These are phyloP conservation scores for Oryza nivara DNA, from an alignment of 176 grass and related monocot genomes.

Conservation along the genomic window DNA sequence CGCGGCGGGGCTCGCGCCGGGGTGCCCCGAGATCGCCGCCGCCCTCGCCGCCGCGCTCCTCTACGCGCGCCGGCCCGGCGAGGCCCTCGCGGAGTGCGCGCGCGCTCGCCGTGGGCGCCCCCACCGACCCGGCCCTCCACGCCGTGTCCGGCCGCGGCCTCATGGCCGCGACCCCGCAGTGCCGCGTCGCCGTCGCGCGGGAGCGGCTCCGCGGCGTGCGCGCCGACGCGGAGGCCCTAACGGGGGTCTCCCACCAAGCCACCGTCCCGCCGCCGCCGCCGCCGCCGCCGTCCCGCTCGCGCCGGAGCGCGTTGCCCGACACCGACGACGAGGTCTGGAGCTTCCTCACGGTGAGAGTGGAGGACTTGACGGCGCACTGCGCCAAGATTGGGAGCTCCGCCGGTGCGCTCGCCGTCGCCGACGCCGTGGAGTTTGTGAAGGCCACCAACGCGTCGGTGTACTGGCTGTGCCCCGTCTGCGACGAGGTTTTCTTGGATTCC, in stretches of 20 bases:
- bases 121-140: conserved; percentile 33
- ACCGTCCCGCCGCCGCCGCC: not conserved
- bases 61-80: not conserved
- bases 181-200: conserved; percentile 10
- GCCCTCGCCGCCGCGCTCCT: conserved; percentile 16
- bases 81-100: conserved; percentile 15
- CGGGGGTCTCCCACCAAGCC: not conserved
- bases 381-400: not conserved
- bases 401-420: not conserved
- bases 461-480: conserved; percentile 40
- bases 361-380: conserved; percentile 1
- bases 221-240: conserved; percentile 18
- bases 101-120: not conserved
- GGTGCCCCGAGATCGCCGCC: conserved; percentile 19
- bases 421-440: conserved; percentile 23
- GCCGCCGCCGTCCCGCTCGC: no score
- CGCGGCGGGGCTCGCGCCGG: not conserved
- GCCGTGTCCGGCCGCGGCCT: not conserved
- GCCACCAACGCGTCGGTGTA: not conserved
- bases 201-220: conserved; percentile 22
- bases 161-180: not conserved
- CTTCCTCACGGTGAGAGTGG: conserved; percentile 11
- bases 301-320: not conserved
- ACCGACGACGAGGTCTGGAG: not conserved
- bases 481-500: conserved; percentile 1